Base-by-base conservation (phyloP, 2,329 filamentous ascomycete genomes). In the Phialophora verrucosa region DNA sequence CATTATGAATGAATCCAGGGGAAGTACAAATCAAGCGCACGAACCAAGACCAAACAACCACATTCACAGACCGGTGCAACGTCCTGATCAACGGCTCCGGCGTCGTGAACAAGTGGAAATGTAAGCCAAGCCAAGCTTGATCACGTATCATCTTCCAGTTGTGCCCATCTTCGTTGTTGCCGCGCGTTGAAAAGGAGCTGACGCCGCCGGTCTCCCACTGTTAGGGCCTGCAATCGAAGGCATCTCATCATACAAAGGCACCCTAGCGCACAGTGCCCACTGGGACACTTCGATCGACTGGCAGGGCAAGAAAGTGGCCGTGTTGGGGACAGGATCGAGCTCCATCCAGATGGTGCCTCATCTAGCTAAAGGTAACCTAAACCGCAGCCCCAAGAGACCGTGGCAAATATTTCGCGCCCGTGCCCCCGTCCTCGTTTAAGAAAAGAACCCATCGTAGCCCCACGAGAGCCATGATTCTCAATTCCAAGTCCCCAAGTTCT, bases 261-360 rank as follows among this genome's bases (percentile, higher is more conserved):
- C 73, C 20, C 66, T 79, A 7, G 66, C 75, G 47, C 76, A 77
- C 58, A 73, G 71, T 20, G 74, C 75, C 1, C 69, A 70, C 8
- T 79, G 76, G 75, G 72, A 77, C 54, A 67, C 72, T 4, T 60
- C 64, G 1, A 62, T 89, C 23, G 80, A 84, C 57, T 81, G 87
- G 32, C 80, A 81, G 50, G 82, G 82, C 59, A 90, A 90, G 74
- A 81, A 83, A n/a, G 83, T 86, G 59, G 88, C 83, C 20, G 83
- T 90, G 60, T 84, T 90, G 32, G 88, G 88, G 6, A 90, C 87
- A 0, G 88, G 88, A 1, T 85, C 87, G 0, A 86, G 86, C 0
- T 88, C 87, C 0, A 83, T 90, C 1, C 88, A 90, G 29, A 68
- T 65, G 44, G 66, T 68, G 25, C 66, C 63, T 1, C 63, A 68